These are phyloP conservation scores for Smithsoniella earleae DNA, from an alignment of 163 green algal species.

Conservation along the genomic window DNA sequence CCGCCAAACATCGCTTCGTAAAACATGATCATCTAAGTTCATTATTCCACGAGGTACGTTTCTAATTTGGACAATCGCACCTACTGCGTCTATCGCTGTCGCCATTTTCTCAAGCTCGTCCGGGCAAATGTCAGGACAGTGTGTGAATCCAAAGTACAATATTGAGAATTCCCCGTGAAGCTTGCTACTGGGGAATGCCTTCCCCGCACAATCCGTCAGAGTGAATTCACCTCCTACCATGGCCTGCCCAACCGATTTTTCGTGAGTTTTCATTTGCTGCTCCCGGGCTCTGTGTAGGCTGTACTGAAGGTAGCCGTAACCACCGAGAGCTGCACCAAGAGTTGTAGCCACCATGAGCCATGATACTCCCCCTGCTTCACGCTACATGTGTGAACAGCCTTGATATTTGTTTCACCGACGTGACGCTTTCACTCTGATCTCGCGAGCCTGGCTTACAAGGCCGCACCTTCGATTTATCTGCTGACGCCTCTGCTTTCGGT, in stretches of 20 bases:
- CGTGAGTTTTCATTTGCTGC: slow-evolving; percentile 36
- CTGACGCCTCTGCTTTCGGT: too few relatives aligned
- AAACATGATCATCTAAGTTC: neutral
- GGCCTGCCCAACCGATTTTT: slow-evolving; percentile 63
- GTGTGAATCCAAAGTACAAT: slow-evolving; percentile 98
- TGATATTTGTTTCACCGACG: too few relatives aligned
- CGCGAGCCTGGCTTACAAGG: too few relatives aligned
- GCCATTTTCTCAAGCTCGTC: slow-evolving; percentile 96
- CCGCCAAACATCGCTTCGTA: neutral
- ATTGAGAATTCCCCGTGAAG: slow-evolving; percentile 79
- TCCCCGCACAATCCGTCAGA: slow-evolving; percentile 68
- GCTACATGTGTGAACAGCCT: too few relatives aligned
- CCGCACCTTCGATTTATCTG: too few relatives aligned
- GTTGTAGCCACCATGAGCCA: slow-evolving; percentile 25
- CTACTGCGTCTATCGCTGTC: slow-evolving; percentile 60
- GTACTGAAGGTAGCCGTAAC: slow-evolving; percentile 22
- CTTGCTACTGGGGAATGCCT: slow-evolving; percentile 69
- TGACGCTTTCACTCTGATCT: too few relatives aligned
- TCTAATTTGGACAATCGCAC: too few relatives aligned
- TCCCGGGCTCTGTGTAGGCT: slow-evolving; percentile 29
- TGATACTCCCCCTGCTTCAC: slow-evolving; percentile 7
- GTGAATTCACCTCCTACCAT: slow-evolving; percentile 85
- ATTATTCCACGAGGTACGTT: neutral
- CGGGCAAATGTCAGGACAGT: slow-evolving; percentile 96
- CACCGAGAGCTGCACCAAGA: neutral